Percentiles rank a stretch among this genome's conserved stretches.
Evolutionary conservation across 2,329 filamentous ascomycete genomes (phyloP).

Genomic region (Pseudogymnoascus sp.): DNA sequence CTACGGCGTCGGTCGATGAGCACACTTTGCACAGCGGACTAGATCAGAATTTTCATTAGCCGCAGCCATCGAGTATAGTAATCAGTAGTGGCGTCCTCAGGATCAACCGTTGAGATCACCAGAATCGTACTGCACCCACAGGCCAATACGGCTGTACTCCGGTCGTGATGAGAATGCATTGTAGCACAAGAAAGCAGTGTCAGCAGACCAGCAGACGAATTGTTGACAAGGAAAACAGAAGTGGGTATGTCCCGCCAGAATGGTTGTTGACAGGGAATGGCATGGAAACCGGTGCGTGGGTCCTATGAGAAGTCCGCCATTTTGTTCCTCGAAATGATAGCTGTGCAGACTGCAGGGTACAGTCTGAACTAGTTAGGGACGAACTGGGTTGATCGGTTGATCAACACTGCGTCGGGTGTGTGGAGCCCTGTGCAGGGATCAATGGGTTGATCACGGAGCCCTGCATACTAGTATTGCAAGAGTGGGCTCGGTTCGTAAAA

Average conservation of each 20-base stretch:
- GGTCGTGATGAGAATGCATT: not conserved
- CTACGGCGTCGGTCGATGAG: not conserved
- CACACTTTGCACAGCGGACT: not conserved
- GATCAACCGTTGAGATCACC: constrained; percentile 8
- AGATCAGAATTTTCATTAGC: constrained; percentile 5
- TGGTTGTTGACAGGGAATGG: not conserved
- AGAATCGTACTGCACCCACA: not conserved
- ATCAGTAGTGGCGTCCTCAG: not conserved
- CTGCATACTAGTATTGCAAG: constrained; percentile 7
- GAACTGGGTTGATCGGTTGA: not conserved
- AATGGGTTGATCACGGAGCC: constrained; percentile 4
- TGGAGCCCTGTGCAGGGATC: not conserved
- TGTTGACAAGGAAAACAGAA: not conserved
- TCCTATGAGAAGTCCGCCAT: not conserved
- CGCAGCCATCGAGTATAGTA: not conserved
- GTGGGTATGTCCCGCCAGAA: not conserved
- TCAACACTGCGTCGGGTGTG: not conserved
- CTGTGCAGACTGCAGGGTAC: not conserved
- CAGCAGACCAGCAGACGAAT: not conserved
- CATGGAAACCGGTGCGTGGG: not conserved
- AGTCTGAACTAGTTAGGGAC: no score
- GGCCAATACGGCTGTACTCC: not conserved
- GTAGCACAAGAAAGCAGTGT: not conserved
- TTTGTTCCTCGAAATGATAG: not conserved
- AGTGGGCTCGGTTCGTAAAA: not conserved